Conservation (phyloP, 345 rosid species). For the Excoecaria agallocha region DNA sequence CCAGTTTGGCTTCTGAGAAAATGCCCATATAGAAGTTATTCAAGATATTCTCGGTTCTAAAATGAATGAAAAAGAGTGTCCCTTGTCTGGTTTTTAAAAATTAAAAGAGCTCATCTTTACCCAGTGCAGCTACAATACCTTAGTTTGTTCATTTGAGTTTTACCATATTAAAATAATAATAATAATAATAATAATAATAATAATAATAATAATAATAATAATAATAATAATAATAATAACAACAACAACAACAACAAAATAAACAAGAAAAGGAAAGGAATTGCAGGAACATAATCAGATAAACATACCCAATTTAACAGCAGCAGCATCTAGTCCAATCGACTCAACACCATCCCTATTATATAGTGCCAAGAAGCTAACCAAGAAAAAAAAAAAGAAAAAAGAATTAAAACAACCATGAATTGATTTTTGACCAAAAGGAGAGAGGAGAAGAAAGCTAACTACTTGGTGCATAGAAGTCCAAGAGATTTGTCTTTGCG, state of each 20-base stretch:
- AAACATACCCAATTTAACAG: constrained; percentile 48
- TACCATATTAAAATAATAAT: neutral
- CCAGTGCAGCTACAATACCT: neutral
- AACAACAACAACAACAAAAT: neutral
- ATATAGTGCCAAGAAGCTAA: constrained; percentile 59
- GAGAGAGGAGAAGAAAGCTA: neutral
- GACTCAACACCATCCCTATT: constrained; percentile 43
- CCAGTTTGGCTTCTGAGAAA: constrained; percentile 4
- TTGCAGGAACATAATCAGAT: neutral
- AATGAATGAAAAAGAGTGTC: neutral
- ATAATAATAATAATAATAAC: no score
- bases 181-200: no score
- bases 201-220: no score
- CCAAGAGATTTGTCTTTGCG: constrained; percentile 85
- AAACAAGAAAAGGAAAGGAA: neutral
- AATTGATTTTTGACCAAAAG: neutral
- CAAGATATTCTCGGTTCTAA: no score
- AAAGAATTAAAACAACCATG: neutral
- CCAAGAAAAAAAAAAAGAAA: neutral
- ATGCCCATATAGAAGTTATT: neutral
- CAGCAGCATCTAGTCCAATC: constrained; percentile 82
- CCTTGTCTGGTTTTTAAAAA: no score
- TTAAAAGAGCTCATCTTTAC: no score
- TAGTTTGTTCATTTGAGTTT: neutral
- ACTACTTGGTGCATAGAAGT: constrained; percentile 63